Percentiles rank a stretch among this genome's conserved stretches.
Evolutionary conservation across 345 rosid genomes (phyloP).

Genomic region (Lepidium aucheri): DNA sequence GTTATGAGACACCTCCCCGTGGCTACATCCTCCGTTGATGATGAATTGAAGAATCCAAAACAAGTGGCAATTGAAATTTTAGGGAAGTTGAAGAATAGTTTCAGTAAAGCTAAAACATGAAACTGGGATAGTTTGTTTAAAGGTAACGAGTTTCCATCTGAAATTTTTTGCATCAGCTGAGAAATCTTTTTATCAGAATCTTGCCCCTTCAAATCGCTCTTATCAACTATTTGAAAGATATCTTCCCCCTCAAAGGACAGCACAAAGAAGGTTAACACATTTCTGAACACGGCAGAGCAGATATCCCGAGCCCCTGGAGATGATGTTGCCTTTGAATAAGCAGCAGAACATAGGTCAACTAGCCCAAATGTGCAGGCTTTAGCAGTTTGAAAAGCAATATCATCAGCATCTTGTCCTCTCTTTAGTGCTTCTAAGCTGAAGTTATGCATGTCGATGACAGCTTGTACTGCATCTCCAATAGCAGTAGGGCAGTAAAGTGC

Average conservation of each 20-base stretch:
- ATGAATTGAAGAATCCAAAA: slow-evolving; percentile 57
- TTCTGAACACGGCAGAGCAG: slow-evolving; percentile 61
- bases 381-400: slow-evolving; percentile 70
- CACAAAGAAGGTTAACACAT: slow-evolving; percentile 57
- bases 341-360: slow-evolving; percentile 62
- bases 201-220: slow-evolving; percentile 42
- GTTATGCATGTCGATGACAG: slow-evolving; percentile 54
- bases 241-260: slow-evolving; percentile 46
- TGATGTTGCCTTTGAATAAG: slow-evolving; percentile 50
- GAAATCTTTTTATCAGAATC: slow-evolving; percentile 41
- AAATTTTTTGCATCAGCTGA: slow-evolving; percentile 54
- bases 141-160: slow-evolving; percentile 45
- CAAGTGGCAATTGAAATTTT: slow-evolving; percentile 61
- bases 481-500: slow-evolving; percentile 74
- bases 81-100: slow-evolving; percentile 59
- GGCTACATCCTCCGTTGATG: slow-evolving; percentile 45
- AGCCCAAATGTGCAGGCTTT: slow-evolving; percentile 80
- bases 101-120: slow-evolving; percentile 46
- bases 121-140: slow-evolving; percentile 53
- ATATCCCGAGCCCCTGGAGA: slow-evolving; percentile 50
- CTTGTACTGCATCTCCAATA: slow-evolving; percentile 65
- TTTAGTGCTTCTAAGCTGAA: slow-evolving; percentile 41
- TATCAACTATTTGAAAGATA: slow-evolving; percentile 51
- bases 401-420: slow-evolving; percentile 62
- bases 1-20: slow-evolving; percentile 53